Percentiles rank a stretch among this genome's conserved stretches.
Evolutionary conservation across 2,329 filamentous ascomycete species (phyloP).

Genomic region (Bipolaris sorokiniana): DNA sequence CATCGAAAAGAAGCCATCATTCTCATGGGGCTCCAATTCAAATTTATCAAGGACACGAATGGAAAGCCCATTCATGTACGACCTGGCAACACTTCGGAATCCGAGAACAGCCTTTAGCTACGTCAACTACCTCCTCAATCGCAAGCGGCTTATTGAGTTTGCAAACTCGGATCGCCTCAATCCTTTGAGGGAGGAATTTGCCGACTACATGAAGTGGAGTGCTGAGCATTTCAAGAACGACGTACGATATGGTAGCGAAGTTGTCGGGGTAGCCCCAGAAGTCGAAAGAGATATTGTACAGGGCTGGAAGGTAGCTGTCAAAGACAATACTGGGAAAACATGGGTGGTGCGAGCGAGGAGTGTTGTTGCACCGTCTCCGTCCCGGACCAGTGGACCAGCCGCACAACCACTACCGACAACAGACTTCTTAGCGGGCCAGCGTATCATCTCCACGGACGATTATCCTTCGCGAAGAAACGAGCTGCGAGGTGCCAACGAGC

Average conservation of each 20-base stretch:
- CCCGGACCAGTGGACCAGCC: conserved; percentile 19
- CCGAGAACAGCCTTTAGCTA: conserved; percentile 46
- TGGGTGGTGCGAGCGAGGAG: conserved; percentile 35
- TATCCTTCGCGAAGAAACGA: conserved; percentile 41
- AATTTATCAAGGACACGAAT: conserved; percentile 43
- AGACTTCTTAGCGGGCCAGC: conserved; percentile 42
- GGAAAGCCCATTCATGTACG: conserved; percentile 45
- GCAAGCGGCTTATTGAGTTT: conserved; percentile 43
- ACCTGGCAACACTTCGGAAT: conserved; percentile 45
- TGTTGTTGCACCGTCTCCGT: conserved; percentile 37
- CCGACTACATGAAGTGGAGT: conserved; percentile 48
- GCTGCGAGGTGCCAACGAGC: conserved; percentile 35
- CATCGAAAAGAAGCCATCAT: conserved; percentile 41
- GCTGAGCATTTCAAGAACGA: conserved; percentile 43
- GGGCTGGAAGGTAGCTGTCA: conserved; percentile 39
- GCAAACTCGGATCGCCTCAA: conserved; percentile 48
- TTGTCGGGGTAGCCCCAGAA: conserved; percentile 38
- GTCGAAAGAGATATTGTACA: conserved; percentile 24
- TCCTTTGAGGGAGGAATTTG: conserved; percentile 47
- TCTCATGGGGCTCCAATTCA: conserved; percentile 41
- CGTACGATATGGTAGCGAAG: conserved; percentile 42
- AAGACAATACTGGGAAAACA: conserved; percentile 31
- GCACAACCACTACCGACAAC: conserved; percentile 30
- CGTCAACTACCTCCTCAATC: conserved; percentile 42
- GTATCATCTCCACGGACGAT: conserved; percentile 43